These are phyloP conservation scores for Paxillus involutus DNA, from an alignment of 768 basidiomycete genomes.

Conservation along the genomic window DNA sequence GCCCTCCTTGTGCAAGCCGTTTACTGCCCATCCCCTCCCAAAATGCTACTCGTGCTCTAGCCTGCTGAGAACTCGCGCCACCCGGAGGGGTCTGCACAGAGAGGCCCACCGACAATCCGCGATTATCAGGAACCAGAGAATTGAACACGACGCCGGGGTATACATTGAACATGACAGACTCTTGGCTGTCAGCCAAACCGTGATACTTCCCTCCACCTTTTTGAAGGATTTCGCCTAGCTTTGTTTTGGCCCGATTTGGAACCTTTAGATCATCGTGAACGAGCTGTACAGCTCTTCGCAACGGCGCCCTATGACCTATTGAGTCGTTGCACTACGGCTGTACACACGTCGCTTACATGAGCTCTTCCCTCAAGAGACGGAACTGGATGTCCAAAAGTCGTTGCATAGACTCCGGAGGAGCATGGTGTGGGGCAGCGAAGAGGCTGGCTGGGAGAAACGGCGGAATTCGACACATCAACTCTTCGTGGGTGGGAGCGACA, in stretches of 20 bases:
- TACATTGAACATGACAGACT: slow-evolving; percentile 60
- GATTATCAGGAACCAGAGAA: slow-evolving; percentile 47
- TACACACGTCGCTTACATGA: slow-evolving; percentile 44
- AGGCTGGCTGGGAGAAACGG: slow-evolving; percentile 67
- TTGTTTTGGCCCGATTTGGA: slow-evolving; percentile 28
- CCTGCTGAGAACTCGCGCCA: slow-evolving; percentile 42
- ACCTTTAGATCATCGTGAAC: slow-evolving; percentile 45
- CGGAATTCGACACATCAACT: slow-evolving; percentile 47
- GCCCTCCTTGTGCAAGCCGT: slow-evolving; percentile 58
- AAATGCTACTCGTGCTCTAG: slow-evolving; percentile 44
- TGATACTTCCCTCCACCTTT: slow-evolving; percentile 60
- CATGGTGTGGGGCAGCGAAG: slow-evolving; percentile 61
- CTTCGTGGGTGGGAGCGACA: slow-evolving; percentile 70
- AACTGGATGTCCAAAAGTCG: slow-evolving; percentile 73
- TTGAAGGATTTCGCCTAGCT: slow-evolving; percentile 45
- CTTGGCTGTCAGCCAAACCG: slow-evolving; percentile 38
- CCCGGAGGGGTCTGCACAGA: slow-evolving; percentile 55
- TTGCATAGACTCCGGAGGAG: slow-evolving; percentile 58
- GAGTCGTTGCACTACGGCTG: not conserved
- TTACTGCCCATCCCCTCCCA: slow-evolving; percentile 65
- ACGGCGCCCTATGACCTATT: slow-evolving; percentile 42
- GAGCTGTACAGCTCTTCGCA: slow-evolving; percentile 50
- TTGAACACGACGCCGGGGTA: slow-evolving; percentile 55
- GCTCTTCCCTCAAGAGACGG: slow-evolving; percentile 70
- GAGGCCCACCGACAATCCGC: slow-evolving; percentile 50